phyloP scores from a whole-genome alignment of 306 rosid species.

The Hylodesmum podocarpum region DNA sequence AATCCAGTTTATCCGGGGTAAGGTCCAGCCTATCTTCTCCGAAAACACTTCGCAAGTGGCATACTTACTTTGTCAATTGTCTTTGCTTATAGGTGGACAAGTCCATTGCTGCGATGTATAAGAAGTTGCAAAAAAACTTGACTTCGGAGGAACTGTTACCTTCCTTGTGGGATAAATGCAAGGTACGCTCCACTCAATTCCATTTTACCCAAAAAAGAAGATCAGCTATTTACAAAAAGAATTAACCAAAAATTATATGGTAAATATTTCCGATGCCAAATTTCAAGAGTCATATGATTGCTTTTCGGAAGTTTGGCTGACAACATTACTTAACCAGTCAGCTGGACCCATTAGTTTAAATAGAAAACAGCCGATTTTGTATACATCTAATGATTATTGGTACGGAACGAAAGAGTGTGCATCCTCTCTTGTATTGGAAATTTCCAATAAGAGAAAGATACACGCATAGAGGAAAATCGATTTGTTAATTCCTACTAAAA shows the following conservation, averaged over 20 bases:
- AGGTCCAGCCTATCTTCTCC: constrained; percentile 21
- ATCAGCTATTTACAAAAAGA: background rate
- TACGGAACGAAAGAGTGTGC: background rate
- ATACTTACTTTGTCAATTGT: background rate
- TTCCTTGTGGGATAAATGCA: constrained; percentile 98
- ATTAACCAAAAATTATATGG: background rate
- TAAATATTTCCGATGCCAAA: background rate
- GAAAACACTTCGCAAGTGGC: background rate
- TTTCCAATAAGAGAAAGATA: too few species aligned
- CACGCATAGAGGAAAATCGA: too few species aligned
- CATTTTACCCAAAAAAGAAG: background rate
- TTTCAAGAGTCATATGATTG: background rate
- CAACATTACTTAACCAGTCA: constrained; percentile 16
- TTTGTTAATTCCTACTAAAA: too few species aligned
- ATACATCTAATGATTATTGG: background rate
- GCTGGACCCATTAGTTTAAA: background rate
- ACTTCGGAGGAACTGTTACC: constrained; percentile 96
- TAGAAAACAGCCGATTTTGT: background rate
- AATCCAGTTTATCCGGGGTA: constrained; percentile 92
- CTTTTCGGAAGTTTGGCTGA: background rate
- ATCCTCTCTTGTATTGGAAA: too few species aligned
- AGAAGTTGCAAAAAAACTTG: constrained; percentile 95
- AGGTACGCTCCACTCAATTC: constrained; percentile 51
- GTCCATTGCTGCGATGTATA: constrained; percentile 76
- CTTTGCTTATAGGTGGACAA: constrained; percentile 69